Conservation (phyloP, 1,284 basidiomycete species). For the Pterula multifida region DNA sequence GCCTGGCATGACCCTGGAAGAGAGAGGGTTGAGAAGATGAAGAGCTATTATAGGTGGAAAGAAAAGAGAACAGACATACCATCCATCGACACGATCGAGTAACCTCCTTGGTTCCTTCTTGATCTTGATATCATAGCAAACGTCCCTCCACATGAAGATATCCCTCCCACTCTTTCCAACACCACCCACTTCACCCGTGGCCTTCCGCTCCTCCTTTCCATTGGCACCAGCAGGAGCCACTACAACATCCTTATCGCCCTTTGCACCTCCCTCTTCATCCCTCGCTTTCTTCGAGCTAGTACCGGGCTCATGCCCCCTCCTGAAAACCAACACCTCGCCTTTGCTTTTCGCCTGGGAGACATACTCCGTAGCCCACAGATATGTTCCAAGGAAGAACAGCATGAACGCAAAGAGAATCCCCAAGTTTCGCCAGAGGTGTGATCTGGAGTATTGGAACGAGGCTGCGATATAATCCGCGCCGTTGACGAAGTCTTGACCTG, state of each 20-base stretch:
- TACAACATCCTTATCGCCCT: conserved; percentile 3
- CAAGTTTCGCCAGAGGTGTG: conserved; percentile 30
- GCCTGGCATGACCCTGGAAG: conserved; percentile 35
- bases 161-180: conserved; percentile 8
- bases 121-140: conserved; percentile 40
- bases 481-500: conserved; percentile 23
- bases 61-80: conserved; percentile 11
- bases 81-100: conserved; percentile 56
- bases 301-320: conserved; percentile 21
- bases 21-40: not conserved
- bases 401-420: conserved; percentile 28
- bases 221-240: not conserved
- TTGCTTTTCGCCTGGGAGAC: conserved; percentile 27
- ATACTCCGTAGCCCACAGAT: conserved; percentile 26
- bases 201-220: not conserved
- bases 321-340: conserved; percentile 32
- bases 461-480: conserved; percentile 26
- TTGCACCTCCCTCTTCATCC: conserved; percentile 14
- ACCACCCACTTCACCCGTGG: not conserved
- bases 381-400: conserved; percentile 20
- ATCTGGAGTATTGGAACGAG: conserved; percentile 26
- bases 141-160: conserved; percentile 22
- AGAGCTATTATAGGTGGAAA: not conserved
- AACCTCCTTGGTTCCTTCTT: conserved; percentile 25
- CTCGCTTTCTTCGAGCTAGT: conserved; percentile 12